A percentile compares a stretch with the other conserved stretches of the same genome.
Conservation (phyloP, 2,329 filamentous ascomycete genomes). For the Endocalyx cinctus region DNA sequence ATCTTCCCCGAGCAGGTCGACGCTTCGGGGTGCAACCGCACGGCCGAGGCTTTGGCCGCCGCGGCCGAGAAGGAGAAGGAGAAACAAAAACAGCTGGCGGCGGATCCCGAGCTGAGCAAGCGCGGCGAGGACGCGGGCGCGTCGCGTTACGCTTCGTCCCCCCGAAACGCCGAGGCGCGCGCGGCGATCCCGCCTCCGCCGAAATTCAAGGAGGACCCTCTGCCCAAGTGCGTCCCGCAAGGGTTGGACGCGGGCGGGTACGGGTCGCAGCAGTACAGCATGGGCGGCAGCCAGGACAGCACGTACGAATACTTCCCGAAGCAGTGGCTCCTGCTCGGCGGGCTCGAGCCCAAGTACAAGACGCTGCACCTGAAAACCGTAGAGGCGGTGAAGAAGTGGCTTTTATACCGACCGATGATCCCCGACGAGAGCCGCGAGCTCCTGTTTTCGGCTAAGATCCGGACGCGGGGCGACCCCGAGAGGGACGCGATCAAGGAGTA, state of each 20-base stretch:
- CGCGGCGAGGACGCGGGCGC: constrained; percentile 1
- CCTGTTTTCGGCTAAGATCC: constrained; percentile 66
- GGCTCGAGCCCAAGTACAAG: constrained; percentile 66
- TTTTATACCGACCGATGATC: constrained; percentile 76
- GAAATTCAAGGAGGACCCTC: neutral
- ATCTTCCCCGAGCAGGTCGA: constrained; percentile 78
- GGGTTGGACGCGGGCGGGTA: constrained; percentile 48
- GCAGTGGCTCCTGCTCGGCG: constrained; percentile 72
- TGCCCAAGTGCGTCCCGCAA: constrained; percentile 51
- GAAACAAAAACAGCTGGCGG: constrained; percentile 3
- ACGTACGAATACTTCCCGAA: constrained; percentile 69
- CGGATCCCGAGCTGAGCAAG: neutral
- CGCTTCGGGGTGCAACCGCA: constrained; percentile 70
- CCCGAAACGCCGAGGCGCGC: constrained; percentile 2
- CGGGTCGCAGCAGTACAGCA: constrained; percentile 46
- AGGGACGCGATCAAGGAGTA: constrained; percentile 45
- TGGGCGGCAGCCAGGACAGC: constrained; percentile 66
- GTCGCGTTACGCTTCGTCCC: neutral
- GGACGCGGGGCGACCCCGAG: constrained; percentile 38
- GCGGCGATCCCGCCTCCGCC: neutral
- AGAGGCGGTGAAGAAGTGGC: constrained; percentile 63
- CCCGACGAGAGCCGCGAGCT: constrained; percentile 62
- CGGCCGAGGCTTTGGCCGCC: constrained; percentile 31
- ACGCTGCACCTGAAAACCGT: constrained; percentile 66
- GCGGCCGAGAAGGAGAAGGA: constrained; percentile 7